Conservation (phyloP, 108 stramenopile species). For the Cyclotella choctawhatcheeana region DNA sequence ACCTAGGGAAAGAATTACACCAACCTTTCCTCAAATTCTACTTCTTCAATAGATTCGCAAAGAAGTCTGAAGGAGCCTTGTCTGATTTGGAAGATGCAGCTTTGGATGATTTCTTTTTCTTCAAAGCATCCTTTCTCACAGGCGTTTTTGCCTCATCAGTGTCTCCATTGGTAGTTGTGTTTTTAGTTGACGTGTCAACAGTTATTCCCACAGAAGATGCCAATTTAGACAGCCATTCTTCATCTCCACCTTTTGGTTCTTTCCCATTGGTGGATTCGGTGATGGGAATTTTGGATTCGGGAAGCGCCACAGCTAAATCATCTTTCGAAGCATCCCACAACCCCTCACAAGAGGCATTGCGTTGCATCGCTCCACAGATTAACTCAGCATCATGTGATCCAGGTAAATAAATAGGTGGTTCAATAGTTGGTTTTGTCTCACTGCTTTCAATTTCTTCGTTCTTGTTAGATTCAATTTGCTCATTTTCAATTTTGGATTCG, state of each 20-base stretch:
- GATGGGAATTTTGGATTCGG: conserved; percentile 20
- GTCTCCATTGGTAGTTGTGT: not conserved
- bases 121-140: conserved; percentile 17
- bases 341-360: conserved; percentile 84
- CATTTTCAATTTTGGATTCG: conserved; percentile 7
- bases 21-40: conserved; percentile 11
- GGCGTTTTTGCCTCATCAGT: conserved; percentile 15
- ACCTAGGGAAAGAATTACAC: not conserved
- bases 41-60: conserved; percentile 78
- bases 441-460: not conserved
- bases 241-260: conserved; percentile 51
- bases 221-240: conserved; percentile 78
- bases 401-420: conserved; percentile 56
- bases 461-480: conserved; percentile 6
- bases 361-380: conserved; percentile 71
- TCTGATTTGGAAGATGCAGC: conserved; percentile 34
- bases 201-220: conserved; percentile 67
- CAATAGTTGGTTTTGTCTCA: conserved; percentile 8
- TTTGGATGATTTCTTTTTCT: conserved; percentile 29
- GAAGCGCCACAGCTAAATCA: conserved; percentile 72
- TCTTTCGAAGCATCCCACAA: conserved; percentile 85
- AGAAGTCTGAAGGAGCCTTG: conserved; percentile 65
- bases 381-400: conserved; percentile 77
- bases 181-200: conserved; percentile 42
- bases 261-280: not conserved